phyloP scores from a whole-genome alignment of 148 eudicot species.

The Cornus suecica region DNA sequence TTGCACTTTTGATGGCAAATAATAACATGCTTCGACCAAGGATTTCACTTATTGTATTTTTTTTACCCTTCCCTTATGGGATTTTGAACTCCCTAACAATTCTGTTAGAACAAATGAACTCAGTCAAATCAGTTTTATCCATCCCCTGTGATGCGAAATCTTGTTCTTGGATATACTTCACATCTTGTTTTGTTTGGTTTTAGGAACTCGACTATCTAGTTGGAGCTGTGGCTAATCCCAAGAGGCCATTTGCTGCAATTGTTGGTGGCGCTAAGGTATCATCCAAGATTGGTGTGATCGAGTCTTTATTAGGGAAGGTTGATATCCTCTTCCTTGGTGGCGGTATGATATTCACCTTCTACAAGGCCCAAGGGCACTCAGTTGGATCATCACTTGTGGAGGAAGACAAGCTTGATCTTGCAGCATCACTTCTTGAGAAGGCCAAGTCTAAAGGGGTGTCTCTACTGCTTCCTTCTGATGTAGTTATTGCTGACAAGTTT shows the following conservation, averaged over 20 bases:
- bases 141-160: neutral
- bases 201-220: constrained; percentile 92
- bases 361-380: constrained; percentile 78
- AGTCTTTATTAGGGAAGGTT: constrained; percentile 71
- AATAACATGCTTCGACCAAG: no score
- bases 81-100: neutral
- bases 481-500: constrained; percentile 74
- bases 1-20: no score
- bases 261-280: constrained; percentile 96
- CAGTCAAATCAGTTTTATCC: neutral
- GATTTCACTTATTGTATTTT: no score
- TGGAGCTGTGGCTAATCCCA: constrained; percentile 80
- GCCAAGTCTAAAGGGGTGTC: constrained; percentile 81
- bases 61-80: no score
- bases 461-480: constrained; percentile 70
- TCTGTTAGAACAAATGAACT: neutral
- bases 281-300: constrained; percentile 81
- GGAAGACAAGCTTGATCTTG: constrained; percentile 89
- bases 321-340: constrained; percentile 81
- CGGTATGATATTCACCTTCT: constrained; percentile 90
- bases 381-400: constrained; percentile 90
- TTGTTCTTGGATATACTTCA: neutral
- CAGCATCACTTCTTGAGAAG: constrained; percentile 72
- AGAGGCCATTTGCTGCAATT: constrained; percentile 93
- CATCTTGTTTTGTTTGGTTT: constrained; percentile 10